Evolutionary conservation across 2,329 filamentous ascomycete species (phyloP).

Genomic region (Amesomyces nigricolor): DNA sequence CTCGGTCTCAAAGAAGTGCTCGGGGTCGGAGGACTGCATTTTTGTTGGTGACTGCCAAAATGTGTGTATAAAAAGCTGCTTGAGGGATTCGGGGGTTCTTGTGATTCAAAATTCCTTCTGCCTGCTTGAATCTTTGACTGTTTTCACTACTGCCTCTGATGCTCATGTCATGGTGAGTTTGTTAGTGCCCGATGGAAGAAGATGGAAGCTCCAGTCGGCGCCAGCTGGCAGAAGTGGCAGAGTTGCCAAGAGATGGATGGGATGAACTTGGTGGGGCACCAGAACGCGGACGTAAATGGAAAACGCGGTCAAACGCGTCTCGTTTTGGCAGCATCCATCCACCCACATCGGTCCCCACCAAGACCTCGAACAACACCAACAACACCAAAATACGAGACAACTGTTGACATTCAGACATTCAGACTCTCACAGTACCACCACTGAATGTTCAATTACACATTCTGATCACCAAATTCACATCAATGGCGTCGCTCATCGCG

Average conservation of each 20-base stretch:
- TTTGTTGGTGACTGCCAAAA: constrained; percentile 32
- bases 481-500: constrained; percentile 38
- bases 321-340: background rate
- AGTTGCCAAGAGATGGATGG: background rate
- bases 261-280: background rate
- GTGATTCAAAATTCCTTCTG: constrained; percentile 1
- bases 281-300: constrained; percentile 18
- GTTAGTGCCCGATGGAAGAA: constrained; percentile 10
- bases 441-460: background rate
- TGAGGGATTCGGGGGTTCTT: background rate
- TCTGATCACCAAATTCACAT: constrained; percentile 3
- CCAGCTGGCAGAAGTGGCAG: constrained; percentile 9
- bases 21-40: constrained; percentile 66
- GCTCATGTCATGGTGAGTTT: background rate
- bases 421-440: background rate
- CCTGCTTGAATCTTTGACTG: background rate
- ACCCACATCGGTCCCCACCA: background rate
- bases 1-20: constrained; percentile 92
- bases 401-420: too few relatives aligned
- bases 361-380: background rate
- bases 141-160: constrained; percentile 2
- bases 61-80: too few relatives aligned
- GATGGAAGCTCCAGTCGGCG: constrained; percentile 11
- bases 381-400: background rate
- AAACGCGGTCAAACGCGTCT: constrained; percentile 23